These are phyloP conservation scores for Xylaria cubensis DNA, from an alignment of 495 filamentous ascomycete genomes.

Conservation along the genomic window DNA sequence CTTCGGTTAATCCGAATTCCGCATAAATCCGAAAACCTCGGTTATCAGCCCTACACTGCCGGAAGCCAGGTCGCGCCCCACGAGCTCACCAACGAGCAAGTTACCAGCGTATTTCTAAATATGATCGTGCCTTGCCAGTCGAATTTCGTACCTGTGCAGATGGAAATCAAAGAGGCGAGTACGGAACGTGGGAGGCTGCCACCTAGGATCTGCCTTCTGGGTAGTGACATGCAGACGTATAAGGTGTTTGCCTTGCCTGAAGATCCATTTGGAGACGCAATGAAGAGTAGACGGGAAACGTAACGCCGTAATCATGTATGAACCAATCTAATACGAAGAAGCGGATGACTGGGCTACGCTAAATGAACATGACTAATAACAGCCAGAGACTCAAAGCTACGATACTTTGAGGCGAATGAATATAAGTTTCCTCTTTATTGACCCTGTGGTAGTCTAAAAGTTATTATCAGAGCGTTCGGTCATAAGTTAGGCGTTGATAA, in stretches of 20 bases:
- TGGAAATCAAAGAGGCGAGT: conserved; percentile 52
- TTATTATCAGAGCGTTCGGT: background rate
- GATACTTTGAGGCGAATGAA: background rate
- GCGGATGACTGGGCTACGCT: background rate
- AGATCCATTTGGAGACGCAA: conserved; percentile 25
- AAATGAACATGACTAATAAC: background rate
- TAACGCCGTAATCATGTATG: background rate
- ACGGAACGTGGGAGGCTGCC: conserved; percentile 46
- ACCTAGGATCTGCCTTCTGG: conserved; percentile 53
- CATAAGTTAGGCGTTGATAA: background rate
- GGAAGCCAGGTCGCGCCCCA: conserved; percentile 30
- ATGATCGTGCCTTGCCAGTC: conserved; percentile 41
- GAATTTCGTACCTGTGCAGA: conserved; percentile 51
- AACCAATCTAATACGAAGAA: background rate
- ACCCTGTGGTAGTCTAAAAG: background rate
- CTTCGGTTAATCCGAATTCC: conserved; percentile 39
- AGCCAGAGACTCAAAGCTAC: background rate
- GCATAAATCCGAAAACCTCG: conserved; percentile 36
- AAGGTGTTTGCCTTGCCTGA: conserved; percentile 50
- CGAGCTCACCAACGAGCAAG: conserved; percentile 36
- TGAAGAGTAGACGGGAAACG: background rate
- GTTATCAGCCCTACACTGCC: conserved; percentile 32
- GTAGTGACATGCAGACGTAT: conserved; percentile 50
- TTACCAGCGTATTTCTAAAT: conserved; percentile 30
- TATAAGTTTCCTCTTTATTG: background rate